Base-by-base conservation (phyloP, 2,329 filamentous ascomycete species). In the Exophiala xenobiotica region DNA sequence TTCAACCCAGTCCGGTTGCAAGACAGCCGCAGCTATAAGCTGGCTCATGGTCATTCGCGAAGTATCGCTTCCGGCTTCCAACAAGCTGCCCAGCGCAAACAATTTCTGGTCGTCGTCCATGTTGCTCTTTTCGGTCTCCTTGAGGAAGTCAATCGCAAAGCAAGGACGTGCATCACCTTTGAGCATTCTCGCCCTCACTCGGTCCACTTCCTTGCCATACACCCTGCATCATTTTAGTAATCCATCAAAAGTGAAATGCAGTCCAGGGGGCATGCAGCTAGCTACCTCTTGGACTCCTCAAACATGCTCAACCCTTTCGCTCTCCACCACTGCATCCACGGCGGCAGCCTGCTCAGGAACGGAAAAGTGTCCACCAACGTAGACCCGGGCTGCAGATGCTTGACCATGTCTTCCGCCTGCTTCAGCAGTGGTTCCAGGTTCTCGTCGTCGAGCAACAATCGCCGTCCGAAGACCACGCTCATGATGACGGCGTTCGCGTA, bases 21-120 rank as follows among this genome's bases (percentile, higher is more conserved):
- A 54, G 65, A 74, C 51, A 66, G 81, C 52, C 49, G 80, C 62
- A 57, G 81, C 74, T 64, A 72, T 76, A 12, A 69, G 71, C 52
- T 73, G 74, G 26, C 69, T 67, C 16, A 79, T 65, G 0, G 73
- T 76, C 11, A 70, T 73, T 0, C 74, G 71, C 0, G 75, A 78
- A 0, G 77, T 79, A 54, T 79, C 77, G 3, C 69, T 77, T 22
- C 77, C 72, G 8, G 75, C 77, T 22, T 76, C 76, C 51, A 77
- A 66, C 7, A 75, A 58, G 12, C 67, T 64, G 49, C 68, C 65
- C 2, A 57, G 48, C 3, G 67, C 65, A 19, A 71, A 60, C 26
- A 72, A 73, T 68, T 73, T 74, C n/a, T 64, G 63, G 22, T 72
- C 66, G 18, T 69, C 63, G 1, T 70, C 66, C 23, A 54, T 3